A percentile compares a stretch with the other conserved stretches of the same genome.
Conservation (phyloP, 306 rosid species). For the Cercis canadensis region DNA sequence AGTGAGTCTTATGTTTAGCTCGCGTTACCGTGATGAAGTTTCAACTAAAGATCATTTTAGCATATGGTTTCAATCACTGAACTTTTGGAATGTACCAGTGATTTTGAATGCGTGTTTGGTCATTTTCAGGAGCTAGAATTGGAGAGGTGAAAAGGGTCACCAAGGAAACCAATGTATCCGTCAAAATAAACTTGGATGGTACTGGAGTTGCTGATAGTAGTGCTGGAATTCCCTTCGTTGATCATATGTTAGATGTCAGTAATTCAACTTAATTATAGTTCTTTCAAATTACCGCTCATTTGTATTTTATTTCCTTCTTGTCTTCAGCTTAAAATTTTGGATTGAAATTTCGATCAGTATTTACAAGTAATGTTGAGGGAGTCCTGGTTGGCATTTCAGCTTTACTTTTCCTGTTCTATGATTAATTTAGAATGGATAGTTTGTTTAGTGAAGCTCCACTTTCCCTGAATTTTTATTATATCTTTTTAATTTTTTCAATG, state of each 20-base stretch:
- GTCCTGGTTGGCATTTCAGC: not conserved
- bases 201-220: constrained; percentile 72
- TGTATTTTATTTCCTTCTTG: too few relatives aligned
- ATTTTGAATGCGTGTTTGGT: constrained; percentile 16
- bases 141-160: constrained; percentile 94
- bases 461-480: not conserved
- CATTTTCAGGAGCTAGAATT: constrained; percentile 64
- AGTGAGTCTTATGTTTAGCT: too few relatives aligned
- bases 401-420: not conserved
- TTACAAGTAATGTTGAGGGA: not conserved
- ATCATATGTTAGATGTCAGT: constrained; percentile 96
- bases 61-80: not conserved
- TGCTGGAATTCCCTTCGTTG: constrained; percentile 94
- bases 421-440: not conserved
- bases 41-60: too few relatives aligned
- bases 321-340: not conserved
- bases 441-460: not conserved
- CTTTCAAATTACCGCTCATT: not conserved
- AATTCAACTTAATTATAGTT: constrained; percentile 9
- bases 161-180: constrained; percentile 80
- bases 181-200: constrained; percentile 89
- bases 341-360: not conserved
- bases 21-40: too few relatives aligned
- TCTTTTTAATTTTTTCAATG: not conserved
- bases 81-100: constrained; percentile 5